Evolutionary conservation across 495 filamentous ascomycete genomes (phyloP).

Genomic region (Talaromyces wortmannii): DNA sequence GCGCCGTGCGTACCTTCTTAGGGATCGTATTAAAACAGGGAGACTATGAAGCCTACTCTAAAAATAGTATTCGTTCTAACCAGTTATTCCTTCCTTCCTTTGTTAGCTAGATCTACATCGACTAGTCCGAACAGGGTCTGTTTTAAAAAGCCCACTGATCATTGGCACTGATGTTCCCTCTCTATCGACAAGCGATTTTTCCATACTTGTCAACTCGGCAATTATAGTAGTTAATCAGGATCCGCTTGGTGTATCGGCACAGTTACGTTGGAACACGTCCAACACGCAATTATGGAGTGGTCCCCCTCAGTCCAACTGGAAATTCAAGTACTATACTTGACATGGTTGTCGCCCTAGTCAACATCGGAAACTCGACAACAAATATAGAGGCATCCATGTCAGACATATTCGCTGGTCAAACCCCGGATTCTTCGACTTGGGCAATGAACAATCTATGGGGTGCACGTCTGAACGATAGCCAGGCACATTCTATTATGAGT

Average conservation of each 20-base stretch:
- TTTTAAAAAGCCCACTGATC: slow-evolving; percentile 21
- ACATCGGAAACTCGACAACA: not conserved
- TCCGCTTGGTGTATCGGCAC: slow-evolving; percentile 21
- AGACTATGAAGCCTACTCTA: too few relatives aligned
- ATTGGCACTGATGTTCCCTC: slow-evolving; percentile 17
- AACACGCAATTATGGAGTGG: slow-evolving; percentile 2
- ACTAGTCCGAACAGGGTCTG: slow-evolving; percentile 6
- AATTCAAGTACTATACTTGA: not conserved
- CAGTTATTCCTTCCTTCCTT: too few relatives aligned
- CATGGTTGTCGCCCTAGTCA: not conserved
- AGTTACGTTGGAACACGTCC: slow-evolving; percentile 15
- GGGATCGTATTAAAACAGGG: too few relatives aligned
- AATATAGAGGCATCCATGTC: not conserved
- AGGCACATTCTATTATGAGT: slow-evolving; percentile 31
- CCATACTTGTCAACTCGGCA: slow-evolving; percentile 25
- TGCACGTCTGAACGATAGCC: slow-evolving; percentile 33
- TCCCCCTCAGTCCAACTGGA: not conserved
- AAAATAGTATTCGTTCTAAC: too few relatives aligned
- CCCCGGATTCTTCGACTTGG: slow-evolving; percentile 18
- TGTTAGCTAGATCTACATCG: too few relatives aligned
- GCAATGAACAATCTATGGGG: slow-evolving; percentile 49
- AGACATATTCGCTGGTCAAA: not conserved
- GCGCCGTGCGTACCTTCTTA: too few relatives aligned
- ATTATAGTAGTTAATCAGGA: slow-evolving; percentile 35
- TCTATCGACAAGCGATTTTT: slow-evolving; percentile 12